Evolutionary conservation across 106 monocot genomes (phyloP).

Genomic region (Dendrobium huoshanense): DNA sequence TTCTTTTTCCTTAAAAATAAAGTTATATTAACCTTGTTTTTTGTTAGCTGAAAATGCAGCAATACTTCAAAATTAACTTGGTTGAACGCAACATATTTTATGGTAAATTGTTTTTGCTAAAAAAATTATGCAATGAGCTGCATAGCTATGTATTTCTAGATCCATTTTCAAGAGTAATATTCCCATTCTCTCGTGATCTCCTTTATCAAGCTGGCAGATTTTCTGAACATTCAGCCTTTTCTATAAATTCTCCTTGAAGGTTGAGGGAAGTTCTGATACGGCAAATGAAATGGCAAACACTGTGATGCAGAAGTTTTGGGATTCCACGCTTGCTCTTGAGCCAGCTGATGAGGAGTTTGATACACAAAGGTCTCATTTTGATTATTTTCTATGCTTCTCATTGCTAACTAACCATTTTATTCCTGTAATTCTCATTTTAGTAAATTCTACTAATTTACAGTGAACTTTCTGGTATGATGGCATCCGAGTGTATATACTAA

Average conservation of each 20-base stretch:
- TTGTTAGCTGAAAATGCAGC: neutral
- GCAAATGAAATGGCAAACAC: constrained; percentile 69
- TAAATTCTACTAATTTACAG: constrained; percentile 23
- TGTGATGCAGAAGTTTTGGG: constrained; percentile 97
- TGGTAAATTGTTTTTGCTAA: too few relatives aligned
- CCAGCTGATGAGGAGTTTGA: constrained; percentile 82
- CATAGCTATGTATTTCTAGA: neutral
- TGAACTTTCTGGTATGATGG: constrained; percentile 63
- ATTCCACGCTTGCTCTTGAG: constrained; percentile 87
- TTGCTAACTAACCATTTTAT: neutral
- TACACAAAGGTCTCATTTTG: constrained; percentile 43
- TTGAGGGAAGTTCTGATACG: constrained; percentile 58
- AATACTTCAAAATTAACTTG: neutral
- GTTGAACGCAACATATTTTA: neutral
- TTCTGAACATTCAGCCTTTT: neutral
- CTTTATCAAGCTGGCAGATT: neutral
- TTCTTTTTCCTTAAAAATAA: neutral
- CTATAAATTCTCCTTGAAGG: constrained; percentile 28
- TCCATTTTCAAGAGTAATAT: neutral
- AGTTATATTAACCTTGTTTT: neutral
- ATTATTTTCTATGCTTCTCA: neutral
- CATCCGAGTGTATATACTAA: too few relatives aligned
- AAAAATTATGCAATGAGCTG: neutral
- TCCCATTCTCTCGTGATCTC: neutral
- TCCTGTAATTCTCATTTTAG: neutral